These are phyloP conservation scores for Aspergillus viridinutans DNA, from an alignment of 2,329 filamentous ascomycete species.

Conservation along the genomic window DNA sequence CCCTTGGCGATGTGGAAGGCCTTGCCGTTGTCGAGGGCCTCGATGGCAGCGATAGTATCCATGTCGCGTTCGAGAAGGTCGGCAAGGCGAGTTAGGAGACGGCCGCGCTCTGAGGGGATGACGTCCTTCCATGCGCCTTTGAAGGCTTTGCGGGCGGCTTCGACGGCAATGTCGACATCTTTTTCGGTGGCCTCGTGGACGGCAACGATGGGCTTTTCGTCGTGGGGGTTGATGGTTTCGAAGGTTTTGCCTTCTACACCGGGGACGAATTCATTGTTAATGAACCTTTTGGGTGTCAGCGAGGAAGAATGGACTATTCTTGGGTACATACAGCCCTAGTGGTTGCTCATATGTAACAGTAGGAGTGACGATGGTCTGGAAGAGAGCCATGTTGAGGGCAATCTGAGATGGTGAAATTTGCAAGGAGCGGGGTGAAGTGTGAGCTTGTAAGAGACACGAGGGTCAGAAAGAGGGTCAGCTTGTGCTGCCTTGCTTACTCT, in stretches of 20 bases:
- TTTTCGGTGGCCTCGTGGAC: slow-evolving; percentile 85
- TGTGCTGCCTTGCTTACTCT: not conserved
- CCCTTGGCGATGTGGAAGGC: slow-evolving; percentile 51
- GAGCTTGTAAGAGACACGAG: not conserved
- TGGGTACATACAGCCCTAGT: slow-evolving; percentile 29
- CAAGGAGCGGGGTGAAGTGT: not conserved
- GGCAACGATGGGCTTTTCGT: slow-evolving; percentile 77
- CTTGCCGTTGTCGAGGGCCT: slow-evolving; percentile 63
- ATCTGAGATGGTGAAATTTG: not conserved
- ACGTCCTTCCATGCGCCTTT: slow-evolving; percentile 65
- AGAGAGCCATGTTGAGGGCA: slow-evolving; percentile 28
- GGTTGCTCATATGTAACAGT: slow-evolving; percentile 37
- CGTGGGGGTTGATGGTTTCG: slow-evolving; percentile 84
- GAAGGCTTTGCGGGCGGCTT: slow-evolving; percentile 81
- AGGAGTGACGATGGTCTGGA: slow-evolving; percentile 34
- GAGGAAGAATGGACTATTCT: not conserved
- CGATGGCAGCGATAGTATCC: slow-evolving; percentile 72
- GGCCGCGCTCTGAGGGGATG: slow-evolving; percentile 67
- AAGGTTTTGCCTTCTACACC: slow-evolving; percentile 83
- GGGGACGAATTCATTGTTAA: slow-evolving; percentile 59
- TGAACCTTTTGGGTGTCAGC: slow-evolving; percentile 38
- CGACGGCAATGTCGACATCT: slow-evolving; percentile 68
- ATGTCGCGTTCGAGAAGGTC: slow-evolving; percentile 73
- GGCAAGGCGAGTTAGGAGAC: slow-evolving; percentile 69
- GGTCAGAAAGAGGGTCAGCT: not conserved